Evolutionary conservation across 2,329 filamentous ascomycete genomes (phyloP), one percentile per base, ranked within the genome.

Genomic region (Colletotrichum orchidophilum): DNA sequence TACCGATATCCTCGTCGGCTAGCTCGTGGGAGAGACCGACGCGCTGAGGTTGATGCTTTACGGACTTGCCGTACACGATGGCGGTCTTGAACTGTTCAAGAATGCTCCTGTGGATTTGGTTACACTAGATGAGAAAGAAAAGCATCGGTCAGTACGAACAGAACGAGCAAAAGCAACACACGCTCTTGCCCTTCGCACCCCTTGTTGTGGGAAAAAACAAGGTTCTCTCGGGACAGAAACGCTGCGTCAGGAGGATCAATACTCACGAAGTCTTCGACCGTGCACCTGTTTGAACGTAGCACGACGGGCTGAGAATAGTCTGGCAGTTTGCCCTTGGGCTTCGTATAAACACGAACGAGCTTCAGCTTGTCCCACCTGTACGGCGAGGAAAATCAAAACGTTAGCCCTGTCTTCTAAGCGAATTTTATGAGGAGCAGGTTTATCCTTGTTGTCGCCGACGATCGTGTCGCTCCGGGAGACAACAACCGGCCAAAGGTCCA

Each of bases 41-140:
- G 78, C 95, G 91, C 84, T 99, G 96, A 75, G 96, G 96, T 84
- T 98, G 96, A 85, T 99, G 96, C 88, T 98, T 98, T 76, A 98
- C 96, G 66, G 95, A 98, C 81, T 96, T 96, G 76, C 96, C 96
- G 82, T 98, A 99, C 52, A 99, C 96, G 79, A 99, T 92, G 65
- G 96, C 96, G 73, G 92, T 90, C 83, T 96, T 97, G 88, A 99
- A 99, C 77, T 97, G 92, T 77, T 99, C 96, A 67, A 96, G 88
- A 80, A 99, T 98, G 67, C 91, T 97, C 81, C 96, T 94, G 84
- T 99, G 96, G 80, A 99, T 99, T 75, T 94, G 90, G 84, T 98
- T 97, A 84, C 96, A 99, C 95, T 97, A 79, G 66, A 29, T 8
- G 46, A 12, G 21, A n/a, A 35, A n/a, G 59, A 53, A 66, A 69